phyloP scores from a whole-genome alignment of 176 grass and related monocot genomes.

The Musa acuminata region DNA sequence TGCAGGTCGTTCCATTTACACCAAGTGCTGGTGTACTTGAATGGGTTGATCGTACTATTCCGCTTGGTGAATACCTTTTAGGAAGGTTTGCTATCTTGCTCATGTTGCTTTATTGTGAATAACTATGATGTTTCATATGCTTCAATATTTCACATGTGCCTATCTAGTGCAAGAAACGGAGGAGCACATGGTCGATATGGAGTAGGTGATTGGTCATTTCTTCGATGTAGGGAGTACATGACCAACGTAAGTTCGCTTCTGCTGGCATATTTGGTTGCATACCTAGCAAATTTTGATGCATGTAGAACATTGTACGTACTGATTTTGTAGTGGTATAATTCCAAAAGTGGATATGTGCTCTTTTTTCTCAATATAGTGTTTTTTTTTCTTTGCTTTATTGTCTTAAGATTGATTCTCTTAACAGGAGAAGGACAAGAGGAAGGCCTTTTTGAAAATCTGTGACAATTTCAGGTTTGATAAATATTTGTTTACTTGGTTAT shows the following conservation, averaged over 20 bases:
- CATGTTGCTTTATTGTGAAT: not conserved
- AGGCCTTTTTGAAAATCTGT: constrained; percentile 66
- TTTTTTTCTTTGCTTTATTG: not conserved
- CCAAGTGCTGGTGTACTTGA: constrained; percentile 95
- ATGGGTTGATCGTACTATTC: constrained; percentile 91
- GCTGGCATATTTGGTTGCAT: too few species aligned
- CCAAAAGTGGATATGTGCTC: not conserved
- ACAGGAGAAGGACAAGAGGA: constrained; percentile 93
- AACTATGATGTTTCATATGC: not conserved
- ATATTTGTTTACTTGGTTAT: constrained; percentile 21
- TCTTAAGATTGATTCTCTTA: constrained; percentile 25
- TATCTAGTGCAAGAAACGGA: constrained; percentile 57
- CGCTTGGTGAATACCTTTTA: constrained; percentile 78
- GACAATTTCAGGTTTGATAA: constrained; percentile 64
- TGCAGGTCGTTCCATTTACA: constrained; percentile 93
- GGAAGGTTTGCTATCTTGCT: constrained; percentile 48
- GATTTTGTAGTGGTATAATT: not conserved
- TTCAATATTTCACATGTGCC: constrained; percentile 4
- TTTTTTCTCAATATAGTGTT: too few species aligned
- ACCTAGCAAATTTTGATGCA: too few species aligned
- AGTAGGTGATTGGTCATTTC: constrained; percentile 82
- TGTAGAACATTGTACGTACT: constrained; percentile 6
- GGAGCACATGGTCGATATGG: constrained; percentile 88
- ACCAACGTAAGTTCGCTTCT: constrained; percentile 35
- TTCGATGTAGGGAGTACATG: constrained; percentile 79